phyloP scores from a whole-genome alignment of 768 basidiomycete species.

The Leucosporidium creatinivorum region DNA sequence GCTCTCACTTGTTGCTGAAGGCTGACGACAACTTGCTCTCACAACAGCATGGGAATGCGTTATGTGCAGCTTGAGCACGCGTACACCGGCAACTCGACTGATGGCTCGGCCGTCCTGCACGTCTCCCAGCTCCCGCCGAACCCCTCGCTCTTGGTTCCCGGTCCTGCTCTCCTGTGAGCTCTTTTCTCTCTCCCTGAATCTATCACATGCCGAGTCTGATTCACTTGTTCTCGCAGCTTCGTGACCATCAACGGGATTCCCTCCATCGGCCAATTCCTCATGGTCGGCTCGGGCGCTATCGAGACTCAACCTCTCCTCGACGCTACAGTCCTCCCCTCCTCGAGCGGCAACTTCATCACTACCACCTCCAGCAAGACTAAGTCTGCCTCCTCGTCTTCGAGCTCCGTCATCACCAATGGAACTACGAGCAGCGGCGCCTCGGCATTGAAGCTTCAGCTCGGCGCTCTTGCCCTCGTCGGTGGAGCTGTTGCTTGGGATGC shows the following conservation, averaged over 20 bases:
- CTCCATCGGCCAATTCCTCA: constrained; percentile 65
- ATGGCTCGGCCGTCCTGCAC: constrained; percentile 68
- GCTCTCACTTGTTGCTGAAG: too few relatives aligned
- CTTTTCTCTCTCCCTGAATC: neutral
- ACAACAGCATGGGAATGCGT: constrained; percentile 55
- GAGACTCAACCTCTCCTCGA: constrained; percentile 1
- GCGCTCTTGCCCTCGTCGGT: too few relatives aligned
- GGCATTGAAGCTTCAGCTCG: too few relatives aligned
- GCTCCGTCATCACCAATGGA: too few relatives aligned
- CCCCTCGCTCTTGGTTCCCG: constrained; percentile 75
- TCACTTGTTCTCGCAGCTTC: constrained; percentile 35
- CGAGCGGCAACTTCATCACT: neutral
- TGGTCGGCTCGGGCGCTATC: constrained; percentile 67
- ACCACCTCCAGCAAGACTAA: neutral
- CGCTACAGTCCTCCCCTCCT: neutral
- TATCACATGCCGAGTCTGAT: constrained; percentile 48
- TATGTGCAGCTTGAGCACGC: constrained; percentile 69
- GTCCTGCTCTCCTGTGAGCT: constrained; percentile 52
- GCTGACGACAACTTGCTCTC: too few relatives aligned
- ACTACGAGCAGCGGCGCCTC: too few relatives aligned
- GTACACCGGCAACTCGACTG: constrained; percentile 59
- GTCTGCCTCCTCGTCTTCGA: neutral
- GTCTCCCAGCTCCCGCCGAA: constrained; percentile 74
- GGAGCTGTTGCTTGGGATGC: too few relatives aligned
- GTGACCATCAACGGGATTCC: constrained; percentile 73